Evolutionary conservation across 225 moss, liverwort and hornwort genomes (phyloP), one percentile per base, ranked within the genome.

Genomic region (Bryum argenteum): DNA sequence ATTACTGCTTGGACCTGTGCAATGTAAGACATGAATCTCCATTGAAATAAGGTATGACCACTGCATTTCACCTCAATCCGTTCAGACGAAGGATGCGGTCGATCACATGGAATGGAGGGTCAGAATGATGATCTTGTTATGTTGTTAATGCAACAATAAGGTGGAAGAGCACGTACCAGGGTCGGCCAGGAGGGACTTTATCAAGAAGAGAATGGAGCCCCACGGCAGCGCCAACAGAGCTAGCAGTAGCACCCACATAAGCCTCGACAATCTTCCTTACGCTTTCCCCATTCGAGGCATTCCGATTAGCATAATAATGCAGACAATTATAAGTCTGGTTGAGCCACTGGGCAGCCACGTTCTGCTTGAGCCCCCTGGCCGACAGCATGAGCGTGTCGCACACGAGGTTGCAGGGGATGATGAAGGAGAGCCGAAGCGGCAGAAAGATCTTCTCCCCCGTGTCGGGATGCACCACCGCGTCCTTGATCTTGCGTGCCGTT

Each of bases 251-350:
- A 4, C 98, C 98, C n/a, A 91, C 85, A 33, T 98, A 98, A 6
- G 92, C 98, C 81, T 98, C 92, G 2, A 92, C 50, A 28, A 85
- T 87, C 71, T 86, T 92, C 1, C 59, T 80, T 56, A 77, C 70
- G 38, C 77, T 83, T 78, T 92, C 94, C 18, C 91, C 88, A 37
- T 98, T 94, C 9, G 98, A 94, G 17, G 98, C 98, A 55, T 98
- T 98, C n/a, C 98, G 88, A 59, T 98, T 98, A 1, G 98, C 98
- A 66, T 98, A 98, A 58, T 94, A 98, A 76, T 98, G 98, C 81
- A 94, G 65, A 52, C 92, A 92, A 41, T 98, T 98, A 84, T 98
- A 94, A 1, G 98, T 94, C 74, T 98, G 98, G 82, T 98, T 98
- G 55, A 98, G 87, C 94, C 94, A 98, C 80, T 98, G 98, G 54